phyloP scores from a whole-genome alignment of 179 eudicot species.

The Spinacia oleracea region DNA sequence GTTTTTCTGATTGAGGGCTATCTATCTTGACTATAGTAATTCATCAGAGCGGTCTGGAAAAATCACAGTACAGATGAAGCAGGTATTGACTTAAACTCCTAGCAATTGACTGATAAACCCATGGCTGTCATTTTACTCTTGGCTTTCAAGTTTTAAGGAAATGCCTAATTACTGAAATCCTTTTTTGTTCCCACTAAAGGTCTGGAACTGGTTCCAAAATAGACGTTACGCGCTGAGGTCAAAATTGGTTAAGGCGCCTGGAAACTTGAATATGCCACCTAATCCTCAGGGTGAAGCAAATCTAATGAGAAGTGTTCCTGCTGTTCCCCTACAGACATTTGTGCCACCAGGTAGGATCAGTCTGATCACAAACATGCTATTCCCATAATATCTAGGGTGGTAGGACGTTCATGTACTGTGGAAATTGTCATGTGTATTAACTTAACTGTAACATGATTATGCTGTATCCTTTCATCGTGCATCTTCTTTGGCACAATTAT shows the following conservation, averaged over 20 bases:
- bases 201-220: slow-evolving; percentile 99
- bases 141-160: not conserved
- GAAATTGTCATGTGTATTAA: not conserved
- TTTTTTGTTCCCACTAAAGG: slow-evolving; percentile 39
- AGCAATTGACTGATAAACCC: not conserved
- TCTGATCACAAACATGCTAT: slow-evolving; percentile 9
- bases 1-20: not conserved
- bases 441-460: not conserved
- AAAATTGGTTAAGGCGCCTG: slow-evolving; percentile 57
- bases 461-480: not conserved
- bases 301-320: slow-evolving; percentile 49
- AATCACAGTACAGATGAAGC: slow-evolving; percentile 17
- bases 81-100: not conserved
- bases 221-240: slow-evolving; percentile 89
- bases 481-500: not conserved
- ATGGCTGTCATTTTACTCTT: not conserved
- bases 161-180: not conserved
- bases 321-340: slow-evolving; percentile 46
- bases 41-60: slow-evolving; percentile 11
- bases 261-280: slow-evolving; percentile 41
- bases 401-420: not conserved
- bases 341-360: slow-evolving; percentile 50
- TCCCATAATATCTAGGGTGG: not conserved
- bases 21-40: not conserved
- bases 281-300: slow-evolving; percentile 51